These are phyloP conservation scores for Clitopilus passeckerianus DNA, from an alignment of 768 basidiomycete species.

Conservation along the genomic window DNA sequence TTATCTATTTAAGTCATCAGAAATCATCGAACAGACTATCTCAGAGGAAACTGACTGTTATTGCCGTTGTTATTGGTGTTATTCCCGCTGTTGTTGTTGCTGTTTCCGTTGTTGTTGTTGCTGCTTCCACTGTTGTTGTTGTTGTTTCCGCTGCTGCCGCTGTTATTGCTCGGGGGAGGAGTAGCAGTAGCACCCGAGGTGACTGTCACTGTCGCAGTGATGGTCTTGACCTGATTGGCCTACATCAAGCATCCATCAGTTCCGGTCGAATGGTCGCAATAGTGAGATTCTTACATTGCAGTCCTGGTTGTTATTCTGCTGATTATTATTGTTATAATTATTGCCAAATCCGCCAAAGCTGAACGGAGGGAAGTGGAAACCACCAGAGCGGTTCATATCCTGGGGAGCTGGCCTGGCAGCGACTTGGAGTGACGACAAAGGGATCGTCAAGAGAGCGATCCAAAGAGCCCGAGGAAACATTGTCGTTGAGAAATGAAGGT, in stretches of 20 bases:
- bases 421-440: slow-evolving; percentile 25
- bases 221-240: slow-evolving; percentile 1
- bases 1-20: background rate
- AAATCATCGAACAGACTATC: no score
- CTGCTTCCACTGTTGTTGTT: background rate
- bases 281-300: background rate
- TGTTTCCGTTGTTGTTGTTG: background rate
- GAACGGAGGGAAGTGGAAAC: background rate
- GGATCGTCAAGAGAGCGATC: slow-evolving; percentile 34
- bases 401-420: slow-evolving; percentile 25
- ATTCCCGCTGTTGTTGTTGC: slow-evolving; percentile 1
- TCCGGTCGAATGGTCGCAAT: background rate
- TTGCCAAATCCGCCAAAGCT: slow-evolving; percentile 1
- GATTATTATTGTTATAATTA: slow-evolving; percentile 13
- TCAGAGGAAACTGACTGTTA: background rate
- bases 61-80: slow-evolving; percentile 7
- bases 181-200: background rate
- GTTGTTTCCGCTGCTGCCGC: slow-evolving; percentile 1
- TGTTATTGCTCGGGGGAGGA: slow-evolving; percentile 4
- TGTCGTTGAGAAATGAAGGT: slow-evolving; percentile 15
- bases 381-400: background rate
- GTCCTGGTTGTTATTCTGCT: slow-evolving; percentile 6
- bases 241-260: background rate
- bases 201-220: slow-evolving; percentile 1
- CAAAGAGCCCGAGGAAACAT: slow-evolving; percentile 39